Evolutionary conservation across 2,329 filamentous ascomycete genomes (phyloP).

Genomic region (Lachnellula subtilissima): DNA sequence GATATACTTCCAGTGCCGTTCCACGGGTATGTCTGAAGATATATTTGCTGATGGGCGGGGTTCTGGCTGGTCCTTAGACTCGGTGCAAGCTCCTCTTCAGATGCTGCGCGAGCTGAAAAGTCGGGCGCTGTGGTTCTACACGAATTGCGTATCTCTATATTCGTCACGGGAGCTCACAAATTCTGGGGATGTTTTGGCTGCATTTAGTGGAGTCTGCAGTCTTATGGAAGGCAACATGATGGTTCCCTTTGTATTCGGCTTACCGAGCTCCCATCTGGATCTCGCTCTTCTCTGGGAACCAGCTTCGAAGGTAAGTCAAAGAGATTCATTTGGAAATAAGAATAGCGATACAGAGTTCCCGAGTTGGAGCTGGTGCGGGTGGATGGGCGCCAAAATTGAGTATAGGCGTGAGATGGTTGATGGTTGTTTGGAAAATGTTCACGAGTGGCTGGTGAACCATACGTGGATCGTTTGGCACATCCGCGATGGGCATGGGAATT

Average conservation of each 20-base stretch:
- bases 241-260: slow-evolving; percentile 20
- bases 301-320: slow-evolving; percentile 2
- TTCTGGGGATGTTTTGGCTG: slow-evolving; percentile 30
- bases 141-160: slow-evolving; percentile 30
- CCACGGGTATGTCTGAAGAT: slow-evolving; percentile 4
- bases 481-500: slow-evolving; percentile 29
- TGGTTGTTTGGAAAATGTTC: slow-evolving; percentile 27
- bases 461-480: slow-evolving; percentile 37
- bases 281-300: slow-evolving; percentile 33
- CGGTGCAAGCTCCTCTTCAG: slow-evolving; percentile 30
- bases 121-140: slow-evolving; percentile 31
- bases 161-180: slow-evolving; percentile 26
- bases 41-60: slow-evolving; percentile 23
- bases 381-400: slow-evolving; percentile 24
- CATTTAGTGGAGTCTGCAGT: slow-evolving; percentile 31
- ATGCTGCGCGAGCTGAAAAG: slow-evolving; percentile 25
- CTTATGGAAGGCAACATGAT: slow-evolving; percentile 24
- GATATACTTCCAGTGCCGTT: slow-evolving; percentile 10
- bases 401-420: slow-evolving; percentile 11
- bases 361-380: slow-evolving; percentile 36
- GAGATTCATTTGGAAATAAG: too few species aligned
- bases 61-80: slow-evolving; percentile 30
- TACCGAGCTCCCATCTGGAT: slow-evolving; percentile 34
- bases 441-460: slow-evolving; percentile 32
- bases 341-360: slow-evolving; percentile 25